phyloP scores from a whole-genome alignment of 495 filamentous ascomycete genomes.

The Chaetomium tenue region DNA sequence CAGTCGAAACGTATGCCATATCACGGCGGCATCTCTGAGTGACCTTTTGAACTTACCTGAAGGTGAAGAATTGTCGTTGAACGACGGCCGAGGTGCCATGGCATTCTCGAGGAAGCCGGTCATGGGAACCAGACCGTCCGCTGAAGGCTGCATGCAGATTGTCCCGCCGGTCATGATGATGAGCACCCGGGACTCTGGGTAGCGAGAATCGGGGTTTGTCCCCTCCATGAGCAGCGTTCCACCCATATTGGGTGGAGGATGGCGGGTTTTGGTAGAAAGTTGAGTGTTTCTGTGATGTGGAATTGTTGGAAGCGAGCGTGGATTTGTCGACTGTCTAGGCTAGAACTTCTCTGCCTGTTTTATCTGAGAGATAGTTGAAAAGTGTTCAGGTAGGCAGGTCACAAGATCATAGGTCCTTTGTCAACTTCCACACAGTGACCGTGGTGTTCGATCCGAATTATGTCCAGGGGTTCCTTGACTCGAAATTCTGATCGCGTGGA shows the following conservation, averaged over 20 bases:
- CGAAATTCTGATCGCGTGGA: not conserved
- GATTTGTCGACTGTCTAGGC: no score
- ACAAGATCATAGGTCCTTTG: no score
- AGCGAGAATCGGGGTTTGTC: constrained; percentile 32
- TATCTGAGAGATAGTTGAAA: no score
- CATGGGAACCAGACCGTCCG: constrained; percentile 66
- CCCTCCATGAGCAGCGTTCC: constrained; percentile 29
- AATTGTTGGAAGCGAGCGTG: no score
- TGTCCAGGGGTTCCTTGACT: no score
- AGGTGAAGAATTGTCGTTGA: constrained; percentile 74
- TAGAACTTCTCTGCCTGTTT: no score
- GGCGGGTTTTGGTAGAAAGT: no score
- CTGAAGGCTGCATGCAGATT: constrained; percentile 84
- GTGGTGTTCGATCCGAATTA: no score
- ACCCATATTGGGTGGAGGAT: constrained; percentile 27
- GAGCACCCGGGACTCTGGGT: constrained; percentile 74
- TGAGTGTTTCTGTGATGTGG: no score
- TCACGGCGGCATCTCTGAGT: not conserved
- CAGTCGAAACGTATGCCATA: constrained; percentile 1
- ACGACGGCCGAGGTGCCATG: constrained; percentile 78
- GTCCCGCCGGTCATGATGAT: constrained; percentile 95
- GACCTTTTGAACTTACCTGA: constrained; percentile 15
- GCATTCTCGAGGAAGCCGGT: constrained; percentile 79
- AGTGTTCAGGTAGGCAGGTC: no score
- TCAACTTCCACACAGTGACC: no score